Base-by-base conservation (phyloP, 306 rosid genomes). In the Pyrus betulifolia region DNA sequence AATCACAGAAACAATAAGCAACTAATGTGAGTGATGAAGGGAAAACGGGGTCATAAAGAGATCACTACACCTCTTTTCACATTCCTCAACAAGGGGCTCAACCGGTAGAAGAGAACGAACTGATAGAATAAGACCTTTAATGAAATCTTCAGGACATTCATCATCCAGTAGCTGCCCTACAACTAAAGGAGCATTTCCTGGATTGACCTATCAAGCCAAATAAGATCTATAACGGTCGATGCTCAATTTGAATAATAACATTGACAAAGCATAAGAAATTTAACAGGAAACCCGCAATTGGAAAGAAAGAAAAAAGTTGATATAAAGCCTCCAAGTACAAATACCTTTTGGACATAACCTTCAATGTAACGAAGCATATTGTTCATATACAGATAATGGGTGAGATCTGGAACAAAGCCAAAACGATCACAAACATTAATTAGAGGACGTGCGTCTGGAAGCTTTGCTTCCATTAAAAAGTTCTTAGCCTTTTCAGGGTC, bases 331-430 rank as follows among this genome's bases (percentile, higher is more conserved):
- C 75, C 76, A 73, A 75, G 4, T 62, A 27, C 25, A 77, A 31
- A 31, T 89, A 96, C 99, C 99, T 96, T 96, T 80, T 96, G 99
- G 76, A 96, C 99, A 86, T 96, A 96, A 72, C 99, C 99, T 87
- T 96, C 99, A 74, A 96, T 96, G 58, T 96, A 96, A 30, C 99
- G 96, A 78, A 96, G 99, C 99, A 96, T 96, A 85, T 96, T 96
- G 88, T 78, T 96, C 69, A 96, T 88, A 84, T 91, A 96, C 58
- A 96, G 87, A 84, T 92, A 89, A 82, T 91, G 99, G 35, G 98
- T 92, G 75, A 96, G 93, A 86, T 96, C 98, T 9, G 99, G 99
- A 82, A 96, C 99, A 82, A 91, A 96, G 69, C 99, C 99, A 81
- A 96, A 96, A 74, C 99, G 96, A 68, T 96, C 99, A 81, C 98